Percentiles rank a stretch among this genome's conserved stretches.
phyloP scores from a whole-genome alignment of 768 basidiomycete genomes.

The Tricholoma sp. region DNA sequence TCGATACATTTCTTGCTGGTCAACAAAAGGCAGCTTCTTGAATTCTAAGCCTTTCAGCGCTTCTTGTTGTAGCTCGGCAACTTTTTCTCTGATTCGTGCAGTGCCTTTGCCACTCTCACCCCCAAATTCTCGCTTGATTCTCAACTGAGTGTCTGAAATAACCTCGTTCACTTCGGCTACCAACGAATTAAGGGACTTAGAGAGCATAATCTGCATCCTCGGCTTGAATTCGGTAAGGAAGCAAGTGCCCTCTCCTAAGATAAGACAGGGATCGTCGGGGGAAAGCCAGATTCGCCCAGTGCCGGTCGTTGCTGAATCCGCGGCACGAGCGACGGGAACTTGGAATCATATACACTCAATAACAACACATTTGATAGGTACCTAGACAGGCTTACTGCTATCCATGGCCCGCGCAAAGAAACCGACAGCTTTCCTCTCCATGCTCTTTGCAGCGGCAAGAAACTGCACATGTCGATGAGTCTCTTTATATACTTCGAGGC shows the following conservation, averaged over 20 bases:
- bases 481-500: conserved; percentile 82
- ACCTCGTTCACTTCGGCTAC: conserved; percentile 85
- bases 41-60: conserved; percentile 66
- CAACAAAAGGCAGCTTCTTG: conserved; percentile 82
- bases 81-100: conserved; percentile 58
- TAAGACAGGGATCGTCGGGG: conserved; percentile 69
- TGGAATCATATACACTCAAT: conserved; percentile 9
- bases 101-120: conserved; percentile 77
- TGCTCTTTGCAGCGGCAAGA: conserved; percentile 84
- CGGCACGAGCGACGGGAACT: conserved; percentile 94
- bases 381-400: conserved; percentile 56
- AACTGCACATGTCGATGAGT: conserved; percentile 78
- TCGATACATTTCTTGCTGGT: conserved; percentile 93
- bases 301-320: conserved; percentile 77
- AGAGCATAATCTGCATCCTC: conserved; percentile 82
- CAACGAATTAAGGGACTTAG: conserved; percentile 71
- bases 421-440: conserved; percentile 76
- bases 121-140: conserved; percentile 82
- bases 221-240: conserved; percentile 73
- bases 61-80: conserved; percentile 51
- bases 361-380: neutral
- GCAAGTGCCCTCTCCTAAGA: conserved; percentile 75
- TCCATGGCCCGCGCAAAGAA: conserved; percentile 80
- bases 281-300: conserved; percentile 69
- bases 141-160: conserved; percentile 80